Conservation (phyloP, 306 rosid genomes). For the Cucurbita argyrosperma region DNA sequence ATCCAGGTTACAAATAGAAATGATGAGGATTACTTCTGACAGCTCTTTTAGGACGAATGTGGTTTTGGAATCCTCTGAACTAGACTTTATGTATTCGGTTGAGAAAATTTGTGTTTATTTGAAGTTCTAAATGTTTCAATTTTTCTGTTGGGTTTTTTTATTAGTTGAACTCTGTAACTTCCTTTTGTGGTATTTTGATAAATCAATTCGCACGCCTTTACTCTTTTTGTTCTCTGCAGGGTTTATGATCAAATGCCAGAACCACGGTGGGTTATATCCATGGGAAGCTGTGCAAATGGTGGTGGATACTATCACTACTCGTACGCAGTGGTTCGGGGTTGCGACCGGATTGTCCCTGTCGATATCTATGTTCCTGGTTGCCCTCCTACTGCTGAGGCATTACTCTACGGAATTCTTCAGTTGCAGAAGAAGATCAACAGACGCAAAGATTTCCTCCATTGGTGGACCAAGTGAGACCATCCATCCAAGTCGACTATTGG, state of each 20-base stretch:
- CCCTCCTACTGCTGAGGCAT: slow-evolving; percentile 96
- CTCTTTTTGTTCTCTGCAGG: slow-evolving; percentile 27
- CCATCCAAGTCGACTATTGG: neutral
- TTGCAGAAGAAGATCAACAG: slow-evolving; percentile 95
- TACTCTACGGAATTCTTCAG: slow-evolving; percentile 88
- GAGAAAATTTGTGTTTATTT: neutral
- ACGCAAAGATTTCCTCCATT: slow-evolving; percentile 88
- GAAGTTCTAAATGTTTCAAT: no score
- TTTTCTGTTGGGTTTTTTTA: neutral
- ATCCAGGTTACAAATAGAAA: neutral
- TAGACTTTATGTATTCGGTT: neutral
- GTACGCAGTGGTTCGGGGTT: slow-evolving; percentile 83
- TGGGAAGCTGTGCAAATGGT: slow-evolving; percentile 99
- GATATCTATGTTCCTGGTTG: slow-evolving; percentile 96
- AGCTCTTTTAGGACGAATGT: neutral
- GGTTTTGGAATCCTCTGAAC: neutral
- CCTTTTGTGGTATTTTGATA: neutral
- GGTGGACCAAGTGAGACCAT: slow-evolving; percentile 87
- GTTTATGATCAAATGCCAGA: slow-evolving; percentile 99
- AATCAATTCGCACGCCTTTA: neutral
- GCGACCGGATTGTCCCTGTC: slow-evolving; percentile 91
- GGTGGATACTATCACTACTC: slow-evolving; percentile 99
- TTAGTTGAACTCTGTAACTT: neutral
- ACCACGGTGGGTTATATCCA: slow-evolving; percentile 94
- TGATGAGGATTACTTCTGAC: neutral